Percentiles rank a stretch among this genome's conserved stretches.
These are phyloP conservation scores for Beauveria sp. DNA, from an alignment of 2,329 filamentous ascomycete species.

Conservation along the genomic window DNA sequence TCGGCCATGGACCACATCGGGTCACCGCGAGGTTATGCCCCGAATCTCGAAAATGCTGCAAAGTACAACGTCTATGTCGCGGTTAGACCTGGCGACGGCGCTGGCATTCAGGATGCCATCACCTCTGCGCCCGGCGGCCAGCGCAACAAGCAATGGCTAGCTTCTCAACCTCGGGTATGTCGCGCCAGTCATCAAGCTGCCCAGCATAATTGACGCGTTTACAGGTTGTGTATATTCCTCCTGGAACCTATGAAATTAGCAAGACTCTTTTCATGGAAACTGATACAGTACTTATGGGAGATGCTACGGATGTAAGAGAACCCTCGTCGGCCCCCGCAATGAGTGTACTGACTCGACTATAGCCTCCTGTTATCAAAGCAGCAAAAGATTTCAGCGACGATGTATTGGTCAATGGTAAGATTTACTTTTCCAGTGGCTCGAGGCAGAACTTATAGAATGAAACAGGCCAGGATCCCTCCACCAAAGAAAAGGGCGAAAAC, in stretches of 20 bases:
- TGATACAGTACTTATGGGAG: slow-evolving; percentile 39
- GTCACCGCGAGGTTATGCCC: slow-evolving; percentile 11
- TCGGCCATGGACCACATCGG: slow-evolving; percentile 34
- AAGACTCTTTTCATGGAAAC: slow-evolving; percentile 34
- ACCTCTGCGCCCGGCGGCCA: slow-evolving; percentile 1
- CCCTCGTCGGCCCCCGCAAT: neutral
- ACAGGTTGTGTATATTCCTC: slow-evolving; percentile 30
- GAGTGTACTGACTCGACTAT: slow-evolving; percentile 7
- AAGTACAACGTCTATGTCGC: slow-evolving; percentile 5
- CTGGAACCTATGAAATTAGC: slow-evolving; percentile 33
- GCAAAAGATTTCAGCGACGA: slow-evolving; percentile 23
- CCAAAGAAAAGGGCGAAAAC: slow-evolving; percentile 26
- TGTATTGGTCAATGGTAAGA: slow-evolving; percentile 17
- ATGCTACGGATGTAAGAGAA: slow-evolving; percentile 26
- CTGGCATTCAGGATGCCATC: neutral
- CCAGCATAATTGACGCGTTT: neutral
- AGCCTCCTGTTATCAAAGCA: slow-evolving; percentile 33
- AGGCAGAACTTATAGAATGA: neutral
- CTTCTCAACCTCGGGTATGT: slow-evolving; percentile 15
- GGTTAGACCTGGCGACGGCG: slow-evolving; percentile 1
- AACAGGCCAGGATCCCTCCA: slow-evolving; percentile 26
- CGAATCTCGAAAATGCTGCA: neutral
- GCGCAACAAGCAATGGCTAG: slow-evolving; percentile 10
- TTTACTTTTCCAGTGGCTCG: neutral
- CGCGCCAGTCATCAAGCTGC: neutral